Evolutionary conservation across 805 yeast species (phyloP).

Genomic region (Spathaspora arborariae): DNA sequence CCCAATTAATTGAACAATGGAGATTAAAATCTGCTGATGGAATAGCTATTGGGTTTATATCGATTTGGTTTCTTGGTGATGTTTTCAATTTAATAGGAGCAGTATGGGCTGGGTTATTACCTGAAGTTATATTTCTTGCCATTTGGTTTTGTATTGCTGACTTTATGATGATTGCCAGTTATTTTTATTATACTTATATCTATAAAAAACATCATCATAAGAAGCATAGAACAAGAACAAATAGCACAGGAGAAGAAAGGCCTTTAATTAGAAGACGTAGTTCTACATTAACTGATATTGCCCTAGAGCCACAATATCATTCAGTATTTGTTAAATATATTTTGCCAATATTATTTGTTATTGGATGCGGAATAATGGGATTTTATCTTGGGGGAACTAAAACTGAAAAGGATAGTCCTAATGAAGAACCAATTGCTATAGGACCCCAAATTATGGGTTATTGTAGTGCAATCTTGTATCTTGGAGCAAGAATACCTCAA

Average conservation of each 20-base stretch:
- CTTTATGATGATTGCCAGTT: constrained; percentile 51
- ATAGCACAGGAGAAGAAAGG: constrained; percentile 4
- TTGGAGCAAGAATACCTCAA: constrained; percentile 81
- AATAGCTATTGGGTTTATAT: constrained; percentile 61
- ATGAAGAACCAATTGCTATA: constrained; percentile 25
- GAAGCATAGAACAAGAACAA: constrained; percentile 8
- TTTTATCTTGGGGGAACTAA: constrained; percentile 45
- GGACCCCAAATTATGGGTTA: constrained; percentile 73
- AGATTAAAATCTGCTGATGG: constrained; percentile 72
- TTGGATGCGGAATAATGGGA: constrained; percentile 60
- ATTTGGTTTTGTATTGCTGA: constrained; percentile 78
- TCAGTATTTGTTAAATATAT: constrained; percentile 48
- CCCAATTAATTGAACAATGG: constrained; percentile 82
- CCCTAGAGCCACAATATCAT: constrained; percentile 44
- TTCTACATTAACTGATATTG: constrained; percentile 48
- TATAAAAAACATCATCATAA: constrained; percentile 36
- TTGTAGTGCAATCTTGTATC: constrained; percentile 60
- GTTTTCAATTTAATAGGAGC: constrained; percentile 64
- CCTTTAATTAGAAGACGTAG: constrained; percentile 40
- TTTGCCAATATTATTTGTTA: constrained; percentile 58
- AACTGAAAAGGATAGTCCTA: constrained; percentile 20
- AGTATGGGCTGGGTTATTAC: constrained; percentile 64
- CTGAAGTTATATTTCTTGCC: constrained; percentile 67
- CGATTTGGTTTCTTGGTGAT: constrained; percentile 73
- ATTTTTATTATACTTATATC: constrained; percentile 50